Conservation (phyloP, 2,329 filamentous ascomycete species). For the Ophiostoma quercus region DNA sequence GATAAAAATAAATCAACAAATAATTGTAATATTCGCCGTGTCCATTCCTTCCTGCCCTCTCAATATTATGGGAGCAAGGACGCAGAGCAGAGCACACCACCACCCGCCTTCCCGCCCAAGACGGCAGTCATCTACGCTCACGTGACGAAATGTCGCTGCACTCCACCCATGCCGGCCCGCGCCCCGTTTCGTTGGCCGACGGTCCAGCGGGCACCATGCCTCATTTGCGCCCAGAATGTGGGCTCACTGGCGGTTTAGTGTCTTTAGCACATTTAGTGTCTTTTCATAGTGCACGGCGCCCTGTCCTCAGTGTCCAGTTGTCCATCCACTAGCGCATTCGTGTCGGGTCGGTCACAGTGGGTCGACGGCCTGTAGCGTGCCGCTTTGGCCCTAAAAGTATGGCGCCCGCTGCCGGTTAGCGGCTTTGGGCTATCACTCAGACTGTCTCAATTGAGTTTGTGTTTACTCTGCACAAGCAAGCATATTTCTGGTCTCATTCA, state of each 20-base stretch:
- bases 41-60: too few species aligned
- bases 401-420: background rate
- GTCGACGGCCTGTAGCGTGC: slow-evolving; percentile 13
- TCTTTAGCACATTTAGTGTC: slow-evolving; percentile 16
- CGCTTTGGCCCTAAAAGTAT: slow-evolving; percentile 4
- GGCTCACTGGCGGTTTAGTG: slow-evolving; percentile 11
- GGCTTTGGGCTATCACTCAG: background rate
- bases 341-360: background rate
- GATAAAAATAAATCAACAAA: background rate
- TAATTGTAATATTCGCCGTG: background rate
- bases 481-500: too few species aligned
- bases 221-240: slow-evolving; percentile 24
- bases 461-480: too few species aligned
- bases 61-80: background rate
- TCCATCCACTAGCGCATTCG: background rate
- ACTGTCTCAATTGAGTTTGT: background rate
- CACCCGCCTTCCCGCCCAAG: slow-evolving; percentile 1
- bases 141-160: slow-evolving; percentile 25
- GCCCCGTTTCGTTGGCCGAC: slow-evolving; percentile 24
- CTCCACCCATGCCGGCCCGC: slow-evolving; percentile 25
- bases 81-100: background rate
- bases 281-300: background rate
- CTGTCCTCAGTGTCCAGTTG: background rate
- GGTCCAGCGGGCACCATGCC: slow-evolving; percentile 27
- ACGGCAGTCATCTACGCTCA: slow-evolving; percentile 23